Evolutionary conservation across 768 basidiomycete genomes (phyloP).

Genomic region (Xerocomus brunneocitrinus): DNA sequence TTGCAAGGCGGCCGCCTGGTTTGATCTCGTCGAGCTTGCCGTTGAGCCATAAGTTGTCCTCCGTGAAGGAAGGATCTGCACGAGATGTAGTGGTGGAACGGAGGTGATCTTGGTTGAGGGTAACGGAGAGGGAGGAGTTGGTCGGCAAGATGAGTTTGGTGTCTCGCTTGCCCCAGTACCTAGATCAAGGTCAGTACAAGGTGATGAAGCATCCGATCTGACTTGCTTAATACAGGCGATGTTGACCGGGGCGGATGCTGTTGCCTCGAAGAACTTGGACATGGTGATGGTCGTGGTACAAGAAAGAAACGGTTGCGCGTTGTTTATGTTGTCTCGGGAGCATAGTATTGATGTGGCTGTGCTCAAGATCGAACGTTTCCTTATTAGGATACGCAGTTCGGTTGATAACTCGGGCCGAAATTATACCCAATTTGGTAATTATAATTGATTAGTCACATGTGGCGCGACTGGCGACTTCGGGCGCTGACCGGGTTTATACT

Average conservation of each 20-base stretch:
- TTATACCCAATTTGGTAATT: constrained; percentile 10
- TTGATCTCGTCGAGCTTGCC: constrained; percentile 90
- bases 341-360: constrained; percentile 18
- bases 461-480: constrained; percentile 15
- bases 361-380: constrained; percentile 12
- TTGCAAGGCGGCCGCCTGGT: constrained; percentile 66
- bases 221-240: constrained; percentile 96
- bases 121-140: constrained; percentile 97
- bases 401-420: constrained; percentile 11
- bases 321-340: no score
- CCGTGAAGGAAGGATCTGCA: constrained; percentile 65
- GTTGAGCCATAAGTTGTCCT: constrained; percentile 92
- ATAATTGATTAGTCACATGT: constrained; percentile 17
- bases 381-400: constrained; percentile 4
- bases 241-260: constrained; percentile 90
- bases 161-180: constrained; percentile 99
- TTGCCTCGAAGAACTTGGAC: constrained; percentile 69
- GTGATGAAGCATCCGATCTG: background rate
- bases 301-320: background rate
- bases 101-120: constrained; percentile 93
- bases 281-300: constrained; percentile 34
- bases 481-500: constrained; percentile 23
- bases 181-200: constrained; percentile 29
- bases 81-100: constrained; percentile 91
- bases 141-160: constrained; percentile 93